Percentiles rank a stretch among this genome's conserved stretches.
Conservation (phyloP, 2,329 filamentous ascomycete genomes). For the Pseudophaeomoniella oleicola region DNA sequence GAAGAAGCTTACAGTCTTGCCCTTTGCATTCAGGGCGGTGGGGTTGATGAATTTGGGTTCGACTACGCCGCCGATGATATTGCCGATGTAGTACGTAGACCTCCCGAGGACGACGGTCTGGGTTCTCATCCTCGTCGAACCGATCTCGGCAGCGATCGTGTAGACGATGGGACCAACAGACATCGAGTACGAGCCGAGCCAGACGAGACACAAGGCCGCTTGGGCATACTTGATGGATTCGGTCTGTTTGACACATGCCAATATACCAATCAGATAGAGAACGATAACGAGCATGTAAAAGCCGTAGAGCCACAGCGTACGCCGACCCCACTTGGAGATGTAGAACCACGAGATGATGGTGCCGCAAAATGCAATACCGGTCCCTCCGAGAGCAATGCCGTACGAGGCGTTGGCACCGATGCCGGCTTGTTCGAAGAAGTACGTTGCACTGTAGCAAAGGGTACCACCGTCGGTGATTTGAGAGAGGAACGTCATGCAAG, state of each 20-base stretch:
- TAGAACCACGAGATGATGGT: conserved; percentile 68
- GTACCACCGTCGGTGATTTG: conserved; percentile 52
- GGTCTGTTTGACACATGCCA: too few relatives aligned
- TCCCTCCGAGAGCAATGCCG: conserved; percentile 43
- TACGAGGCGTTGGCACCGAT: conserved; percentile 35
- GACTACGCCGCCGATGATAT: conserved; percentile 31
- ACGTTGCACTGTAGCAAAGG: conserved; percentile 50
- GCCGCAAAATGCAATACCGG: conserved; percentile 59
- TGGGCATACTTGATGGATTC: too few relatives aligned
- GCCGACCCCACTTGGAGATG: conserved; percentile 61
- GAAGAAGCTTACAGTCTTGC: conserved; percentile 20
- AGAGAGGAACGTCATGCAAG: conserved; percentile 49
- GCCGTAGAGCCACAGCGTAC: conserved; percentile 58
- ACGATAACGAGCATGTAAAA: conserved; percentile 63
- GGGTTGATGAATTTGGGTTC: conserved; percentile 18
- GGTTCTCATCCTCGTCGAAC: conserved; percentile 38
- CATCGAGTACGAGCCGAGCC: too few relatives aligned
- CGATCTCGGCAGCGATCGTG: conserved; percentile 37
- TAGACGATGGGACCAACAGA: conserved; percentile 42
- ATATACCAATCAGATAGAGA: conserved; percentile 14
- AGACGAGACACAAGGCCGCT: too few relatives aligned
- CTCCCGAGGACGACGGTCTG: conserved; percentile 41
- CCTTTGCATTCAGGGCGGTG: conserved; percentile 17
- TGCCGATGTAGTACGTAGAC: conserved; percentile 34
- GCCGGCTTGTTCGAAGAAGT: conserved; percentile 43